Evolutionary conservation across 1,284 basidiomycete genomes (phyloP).

Genomic region (Mrakiaceae sp.): DNA sequence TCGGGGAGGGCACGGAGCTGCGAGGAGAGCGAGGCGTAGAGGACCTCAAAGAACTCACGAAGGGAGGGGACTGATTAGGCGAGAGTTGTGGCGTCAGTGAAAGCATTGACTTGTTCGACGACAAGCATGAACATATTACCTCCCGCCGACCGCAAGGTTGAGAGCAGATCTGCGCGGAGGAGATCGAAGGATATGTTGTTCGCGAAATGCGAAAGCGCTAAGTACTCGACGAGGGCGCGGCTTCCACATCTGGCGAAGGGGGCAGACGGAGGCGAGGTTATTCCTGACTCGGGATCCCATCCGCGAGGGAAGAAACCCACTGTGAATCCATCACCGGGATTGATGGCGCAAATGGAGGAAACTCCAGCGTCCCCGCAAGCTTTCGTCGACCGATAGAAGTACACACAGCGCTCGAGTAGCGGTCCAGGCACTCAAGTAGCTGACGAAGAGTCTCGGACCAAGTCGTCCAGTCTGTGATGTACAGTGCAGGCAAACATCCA

Average conservation of each 20-base stretch:
- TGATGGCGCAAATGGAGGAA: conserved; percentile 6
- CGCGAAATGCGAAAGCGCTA: conserved; percentile 1
- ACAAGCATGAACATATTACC: not conserved
- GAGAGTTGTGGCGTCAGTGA: not conserved
- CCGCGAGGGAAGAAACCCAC: not conserved
- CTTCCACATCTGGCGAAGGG: not conserved
- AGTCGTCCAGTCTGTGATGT: not conserved
- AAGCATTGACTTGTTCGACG: not conserved
- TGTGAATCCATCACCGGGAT: not conserved
- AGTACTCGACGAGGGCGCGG: conserved; percentile 4
- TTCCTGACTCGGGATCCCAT: not conserved
- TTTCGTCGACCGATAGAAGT: not conserved
- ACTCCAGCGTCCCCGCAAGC: not conserved
- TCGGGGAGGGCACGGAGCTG: not conserved
- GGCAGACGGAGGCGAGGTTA: not conserved
- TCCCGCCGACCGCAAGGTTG: not conserved
- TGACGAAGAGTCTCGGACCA: not conserved
- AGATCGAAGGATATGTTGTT: not conserved
- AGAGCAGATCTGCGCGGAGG: not conserved
- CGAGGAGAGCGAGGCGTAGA: not conserved
- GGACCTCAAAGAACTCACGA: not conserved
- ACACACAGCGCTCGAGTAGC: not conserved
- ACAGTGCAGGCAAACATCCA: not conserved
- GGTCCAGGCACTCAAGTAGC: not conserved
- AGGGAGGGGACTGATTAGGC: not conserved